These are phyloP conservation scores for Mycena filopes DNA, from an alignment of 768 basidiomycete species.

Conservation along the genomic window DNA sequence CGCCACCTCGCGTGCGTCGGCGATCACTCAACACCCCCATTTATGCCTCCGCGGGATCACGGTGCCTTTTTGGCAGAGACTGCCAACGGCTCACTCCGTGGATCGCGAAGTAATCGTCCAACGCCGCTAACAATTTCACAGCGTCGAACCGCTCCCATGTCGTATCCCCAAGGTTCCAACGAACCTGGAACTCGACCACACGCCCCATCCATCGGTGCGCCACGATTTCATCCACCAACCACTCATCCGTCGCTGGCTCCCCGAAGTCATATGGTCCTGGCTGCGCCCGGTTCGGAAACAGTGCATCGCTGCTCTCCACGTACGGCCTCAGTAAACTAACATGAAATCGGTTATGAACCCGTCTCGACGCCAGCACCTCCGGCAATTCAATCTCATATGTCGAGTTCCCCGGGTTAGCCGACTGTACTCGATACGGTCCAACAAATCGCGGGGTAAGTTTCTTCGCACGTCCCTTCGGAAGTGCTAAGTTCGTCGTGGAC, in stretches of 20 bases:
- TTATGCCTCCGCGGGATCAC: too few relatives aligned
- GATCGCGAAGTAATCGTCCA: background rate
- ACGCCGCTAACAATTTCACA: background rate
- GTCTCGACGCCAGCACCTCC: slow-evolving; percentile 31
- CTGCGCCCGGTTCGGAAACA: slow-evolving; percentile 46
- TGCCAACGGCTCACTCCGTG: slow-evolving; percentile 1
- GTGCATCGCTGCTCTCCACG: slow-evolving; percentile 41
- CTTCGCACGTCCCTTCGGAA: slow-evolving; percentile 44
- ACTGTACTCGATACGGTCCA: slow-evolving; percentile 26
- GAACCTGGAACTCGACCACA: slow-evolving; percentile 38
- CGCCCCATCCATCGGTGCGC: slow-evolving; percentile 35
- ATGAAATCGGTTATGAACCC: slow-evolving; percentile 12
- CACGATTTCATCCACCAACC: slow-evolving; percentile 47
- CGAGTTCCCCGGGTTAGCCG: slow-evolving; percentile 33
- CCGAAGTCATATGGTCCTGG: slow-evolving; percentile 51
- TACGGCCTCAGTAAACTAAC: slow-evolving; percentile 45
- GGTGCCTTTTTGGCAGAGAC: background rate
- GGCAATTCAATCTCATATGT: slow-evolving; percentile 45
- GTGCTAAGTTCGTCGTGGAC: slow-evolving; percentile 46
- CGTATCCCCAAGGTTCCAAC: slow-evolving; percentile 45
- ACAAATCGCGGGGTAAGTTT: slow-evolving; percentile 48
- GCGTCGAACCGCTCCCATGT: slow-evolving; percentile 41
- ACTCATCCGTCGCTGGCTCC: slow-evolving; percentile 43
- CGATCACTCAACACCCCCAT: too few relatives aligned
- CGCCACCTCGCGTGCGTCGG: too few relatives aligned